Base-by-base conservation (phyloP, 768 basidiomycete species). In the Boletus vinaceobasis region DNA sequence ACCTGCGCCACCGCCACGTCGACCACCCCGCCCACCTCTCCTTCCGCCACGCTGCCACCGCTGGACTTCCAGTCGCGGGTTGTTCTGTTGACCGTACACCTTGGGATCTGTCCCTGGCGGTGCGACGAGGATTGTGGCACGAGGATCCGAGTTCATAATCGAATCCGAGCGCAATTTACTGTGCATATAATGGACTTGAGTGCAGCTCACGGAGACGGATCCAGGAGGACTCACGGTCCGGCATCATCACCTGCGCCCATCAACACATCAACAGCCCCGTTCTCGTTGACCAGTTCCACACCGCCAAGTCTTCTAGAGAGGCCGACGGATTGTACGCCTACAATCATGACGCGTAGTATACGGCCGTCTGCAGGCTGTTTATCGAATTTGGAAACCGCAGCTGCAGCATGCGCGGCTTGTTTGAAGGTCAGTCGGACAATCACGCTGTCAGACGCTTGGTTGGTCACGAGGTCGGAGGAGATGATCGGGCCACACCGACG, bases 141-240 rank as follows among this genome's bases (percentile, higher is more conserved):
- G 82, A n/a, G 86, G 80, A 60, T 78, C 78, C 21, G 76, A 75
- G 32, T 50, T 57, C 56, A 90, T 68, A 46, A 93, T 77, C 2
- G 82, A 82, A 66, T 94, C 91, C 3, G 91, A 93, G 50, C 91
- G 88, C 77, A 94, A 77, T 81, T 92, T 93, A 56, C 91, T 93
- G 61, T 48, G 32, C 11, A n/a, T 11, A 6, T 10, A 19, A 47
- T 14, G 19, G 4, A 11, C 11, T 21, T n/a, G 32, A 21, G 31
- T 26, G 43, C 15, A n/a, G 17, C 9, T 29, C 5, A 19, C 31
- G 17, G n/a, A 23, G 0, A 14, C 14, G 5, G 9, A 14, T n/a
- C 9, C 27, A 6, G 17, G 9, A 43, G 4, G 2, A 61, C 69
- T 72, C 65, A 89, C 87, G 87, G 86, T 52, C 77, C 78, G n/a